phyloP scores from a whole-genome alignment of 306 rosid genomes.

The Vigna mungo region DNA sequence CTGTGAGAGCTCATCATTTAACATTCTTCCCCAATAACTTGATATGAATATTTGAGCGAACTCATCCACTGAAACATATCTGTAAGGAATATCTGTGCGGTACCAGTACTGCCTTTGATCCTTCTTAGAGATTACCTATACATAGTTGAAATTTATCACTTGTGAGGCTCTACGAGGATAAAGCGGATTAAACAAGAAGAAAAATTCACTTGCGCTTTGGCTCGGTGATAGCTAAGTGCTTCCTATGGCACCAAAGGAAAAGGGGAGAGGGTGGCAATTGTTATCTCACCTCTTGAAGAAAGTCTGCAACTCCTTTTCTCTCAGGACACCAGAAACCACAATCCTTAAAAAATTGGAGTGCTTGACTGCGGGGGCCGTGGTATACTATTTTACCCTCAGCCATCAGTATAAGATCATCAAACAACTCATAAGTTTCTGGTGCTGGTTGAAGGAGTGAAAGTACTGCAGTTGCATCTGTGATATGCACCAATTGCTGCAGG shows the following conservation, averaged over 20 bases:
- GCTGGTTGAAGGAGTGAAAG: conserved; percentile 94
- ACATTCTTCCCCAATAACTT: conserved; percentile 61
- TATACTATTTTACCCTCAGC: conserved; percentile 81
- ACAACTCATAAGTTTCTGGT: conserved; percentile 80
- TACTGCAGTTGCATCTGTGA: conserved; percentile 72
- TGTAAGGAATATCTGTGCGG: conserved; percentile 61
- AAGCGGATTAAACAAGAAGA: conserved; percentile 5
- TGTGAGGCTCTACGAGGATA: conserved; percentile 2
- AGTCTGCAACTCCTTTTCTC: conserved; percentile 92
- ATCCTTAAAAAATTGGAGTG: conserved; percentile 66
- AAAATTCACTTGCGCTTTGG: conserved; percentile 26
- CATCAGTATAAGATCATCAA: conserved; percentile 82
- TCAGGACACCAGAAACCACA: conserved; percentile 89
- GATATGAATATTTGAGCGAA: conserved; percentile 63
- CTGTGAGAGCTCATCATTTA: conserved; percentile 61
- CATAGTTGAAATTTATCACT: conserved; percentile 42
- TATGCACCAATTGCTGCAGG: conserved; percentile 77
- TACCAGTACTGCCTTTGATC: conserved; percentile 84
- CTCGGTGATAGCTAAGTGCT: not conserved
- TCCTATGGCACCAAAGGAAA: not conserved
- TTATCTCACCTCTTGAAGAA: conserved; percentile 75
- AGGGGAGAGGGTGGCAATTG: not conserved
- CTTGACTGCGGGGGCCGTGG: conserved; percentile 69
- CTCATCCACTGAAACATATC: conserved; percentile 65
- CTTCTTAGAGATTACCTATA: conserved; percentile 74